phyloP scores from a whole-genome alignment of 805 yeast species.

The Wickerhamomyces strasburgensis region DNA sequence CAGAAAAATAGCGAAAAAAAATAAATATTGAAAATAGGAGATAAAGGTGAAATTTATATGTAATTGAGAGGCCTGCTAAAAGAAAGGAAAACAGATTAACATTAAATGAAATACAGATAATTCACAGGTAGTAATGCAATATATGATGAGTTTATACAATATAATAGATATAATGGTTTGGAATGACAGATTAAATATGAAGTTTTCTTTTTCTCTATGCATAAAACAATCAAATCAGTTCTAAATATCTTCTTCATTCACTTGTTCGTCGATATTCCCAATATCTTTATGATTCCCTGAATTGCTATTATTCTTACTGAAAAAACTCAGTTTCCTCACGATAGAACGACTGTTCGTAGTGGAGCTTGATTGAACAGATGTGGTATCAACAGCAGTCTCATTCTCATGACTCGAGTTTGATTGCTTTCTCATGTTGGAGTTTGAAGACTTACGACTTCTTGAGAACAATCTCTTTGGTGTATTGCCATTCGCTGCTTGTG shows the following conservation, averaged over 20 bases:
- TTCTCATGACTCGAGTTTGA: constrained; percentile 16
- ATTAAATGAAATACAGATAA: too few species aligned
- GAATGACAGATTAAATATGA: too few species aligned
- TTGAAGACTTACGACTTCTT: constrained; percentile 16
- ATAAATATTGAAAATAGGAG: too few species aligned
- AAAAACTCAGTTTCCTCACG: constrained; percentile 23
- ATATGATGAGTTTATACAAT: too few species aligned
- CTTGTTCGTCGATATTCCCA: constrained; percentile 19
- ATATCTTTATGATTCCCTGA: constrained; percentile 8
- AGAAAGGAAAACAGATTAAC: too few species aligned
- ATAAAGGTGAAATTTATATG: too few species aligned
- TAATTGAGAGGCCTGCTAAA: too few species aligned
- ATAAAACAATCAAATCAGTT: too few species aligned
- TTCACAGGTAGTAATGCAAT: too few species aligned
- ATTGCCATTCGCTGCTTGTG: constrained; percentile 1
- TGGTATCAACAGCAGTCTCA: constrained; percentile 4
- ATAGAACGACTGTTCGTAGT: constrained; percentile 16
- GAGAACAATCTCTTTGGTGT: constrained; percentile 19
- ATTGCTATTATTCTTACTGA: constrained; percentile 15
- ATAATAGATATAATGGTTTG: too few species aligned
- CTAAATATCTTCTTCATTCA: constrained; percentile 12
- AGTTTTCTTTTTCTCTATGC: too few species aligned
- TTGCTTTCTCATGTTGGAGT: constrained; percentile 16
- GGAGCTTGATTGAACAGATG: constrained; percentile 13
- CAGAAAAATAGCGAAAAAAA: too few species aligned